Percentiles rank a stretch among this genome's conserved stretches.
phyloP scores from a whole-genome alignment of 2,329 filamentous ascomycete species.

The Plenodomus lindquistii region DNA sequence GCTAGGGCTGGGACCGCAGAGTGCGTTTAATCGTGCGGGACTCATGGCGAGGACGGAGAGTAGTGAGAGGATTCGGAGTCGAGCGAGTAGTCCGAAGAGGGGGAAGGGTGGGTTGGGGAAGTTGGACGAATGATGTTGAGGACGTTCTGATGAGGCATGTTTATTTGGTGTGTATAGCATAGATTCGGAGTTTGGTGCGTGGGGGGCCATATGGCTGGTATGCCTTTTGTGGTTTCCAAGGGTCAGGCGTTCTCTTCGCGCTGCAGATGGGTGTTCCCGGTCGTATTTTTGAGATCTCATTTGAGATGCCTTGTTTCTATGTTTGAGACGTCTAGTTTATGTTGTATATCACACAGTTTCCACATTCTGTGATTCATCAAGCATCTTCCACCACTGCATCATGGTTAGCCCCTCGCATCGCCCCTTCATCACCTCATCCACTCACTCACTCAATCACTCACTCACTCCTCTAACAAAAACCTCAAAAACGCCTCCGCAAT shows the following conservation, averaged over 20 bases:
- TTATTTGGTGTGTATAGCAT: no score
- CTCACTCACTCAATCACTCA: background rate
- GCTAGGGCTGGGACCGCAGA: slow-evolving; percentile 34
- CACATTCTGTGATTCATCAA: no score
- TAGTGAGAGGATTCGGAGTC: slow-evolving; percentile 70
- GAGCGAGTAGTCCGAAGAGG: slow-evolving; percentile 54
- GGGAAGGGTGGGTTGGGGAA: slow-evolving; percentile 17
- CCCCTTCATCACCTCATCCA: background rate
- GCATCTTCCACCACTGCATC: background rate
- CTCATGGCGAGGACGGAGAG: slow-evolving; percentile 83
- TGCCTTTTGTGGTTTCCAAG: no score
- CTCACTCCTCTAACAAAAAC: slow-evolving; percentile 67
- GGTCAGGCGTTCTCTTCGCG: no score
- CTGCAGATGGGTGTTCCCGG: no score
- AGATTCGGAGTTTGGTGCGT: no score
- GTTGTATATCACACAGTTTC: no score
- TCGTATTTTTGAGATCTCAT: no score
- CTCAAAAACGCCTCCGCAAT: slow-evolving; percentile 75
- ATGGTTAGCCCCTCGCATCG: background rate
- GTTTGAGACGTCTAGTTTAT: no score
- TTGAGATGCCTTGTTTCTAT: no score
- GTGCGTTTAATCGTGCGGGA: slow-evolving; percentile 62
- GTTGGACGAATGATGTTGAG: slow-evolving; percentile 18
- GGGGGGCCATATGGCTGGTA: no score
- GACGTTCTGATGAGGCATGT: background rate